Evolutionary conservation across 495 filamentous ascomycete genomes (phyloP), one percentile per base, ranked within the genome.

Genomic region (Xanthoparmelia taractica): DNA sequence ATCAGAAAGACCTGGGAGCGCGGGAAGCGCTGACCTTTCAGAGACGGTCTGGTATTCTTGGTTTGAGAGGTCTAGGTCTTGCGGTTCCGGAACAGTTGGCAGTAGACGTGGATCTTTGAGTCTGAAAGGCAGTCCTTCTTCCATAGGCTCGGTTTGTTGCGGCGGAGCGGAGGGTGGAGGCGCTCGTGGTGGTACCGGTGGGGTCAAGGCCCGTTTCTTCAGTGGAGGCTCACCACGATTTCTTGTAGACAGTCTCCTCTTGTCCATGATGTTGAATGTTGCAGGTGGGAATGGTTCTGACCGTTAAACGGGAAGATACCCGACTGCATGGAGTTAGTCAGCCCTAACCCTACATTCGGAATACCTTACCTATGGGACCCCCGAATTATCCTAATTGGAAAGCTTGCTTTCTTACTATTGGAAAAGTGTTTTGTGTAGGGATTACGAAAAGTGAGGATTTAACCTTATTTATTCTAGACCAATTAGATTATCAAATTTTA

Each of bases 21-120:
- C 50, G 52, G 47, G 4, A 55, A 59, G n/a, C 8, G 57, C 73
- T 67, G 71, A 91, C 91, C 91, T 96, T 74, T 96, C 91, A 52
- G 85, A 81, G 27, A 96, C 82, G 18, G 85, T 86, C 74, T 96
- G 92, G 66, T 88, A 96, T 23, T 92, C 88, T 63, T 80, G 85
- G 38, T 71, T 69, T 2, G 87, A 73, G 4, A 96, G 76, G 56
- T 83, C 77, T 20, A 78, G 74, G 10, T 83, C 76, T 71, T 97
- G 94, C 34, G 86, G 82, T 47, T 80, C 78, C 27, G 85, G 77
- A 41, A 92, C 77, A 0, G 87, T 88, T 27, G 94, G 94, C 37
- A 97, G 77, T 36, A 84, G 82, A 63, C 90, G 85, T 54, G 80
- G 84, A 67, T 84, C 86, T 63, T 78, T 78, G 31, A 86, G 70